These are phyloP conservation scores for Naganishia cerealis DNA, from an alignment of 1,284 basidiomycete species.

Conservation along the genomic window DNA sequence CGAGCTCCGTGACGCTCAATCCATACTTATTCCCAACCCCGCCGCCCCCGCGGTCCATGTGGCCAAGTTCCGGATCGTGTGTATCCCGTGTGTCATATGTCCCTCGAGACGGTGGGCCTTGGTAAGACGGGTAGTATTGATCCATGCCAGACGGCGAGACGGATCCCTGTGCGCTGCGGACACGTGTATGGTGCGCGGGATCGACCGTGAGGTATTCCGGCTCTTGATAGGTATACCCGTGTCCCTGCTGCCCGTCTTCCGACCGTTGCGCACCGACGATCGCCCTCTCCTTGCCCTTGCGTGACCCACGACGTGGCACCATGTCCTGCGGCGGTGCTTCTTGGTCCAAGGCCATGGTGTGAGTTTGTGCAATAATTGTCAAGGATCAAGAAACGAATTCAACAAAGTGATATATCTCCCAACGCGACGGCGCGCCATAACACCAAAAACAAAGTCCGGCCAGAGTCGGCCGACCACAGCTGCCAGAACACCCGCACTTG, in stretches of 20 bases:
- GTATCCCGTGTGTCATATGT: background rate
- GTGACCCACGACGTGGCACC: background rate
- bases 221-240: background rate
- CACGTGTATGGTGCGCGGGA: background rate
- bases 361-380: too few species aligned
- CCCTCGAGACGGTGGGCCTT: background rate
- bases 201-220: constrained; percentile 15
- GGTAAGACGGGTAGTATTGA: background rate
- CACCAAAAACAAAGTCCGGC: background rate
- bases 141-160: background rate
- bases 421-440: too few species aligned
- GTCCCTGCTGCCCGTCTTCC: background rate
- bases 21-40: constrained; percentile 7
- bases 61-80: constrained; percentile 1
- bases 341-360: too few species aligned
- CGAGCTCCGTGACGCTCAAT: background rate
- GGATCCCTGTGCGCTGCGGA: too few species aligned
- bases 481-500: constrained; percentile 30
- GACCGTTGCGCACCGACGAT: background rate
- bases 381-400: too few species aligned
- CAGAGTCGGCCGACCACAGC: background rate
- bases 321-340: background rate
- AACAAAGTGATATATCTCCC: too few species aligned
- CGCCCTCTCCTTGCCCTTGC: constrained; percentile 1
- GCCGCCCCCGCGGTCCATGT: background rate